A percentile compares a stretch with the other conserved stretches of the same genome.
Conservation (phyloP, 129 eudicot species). For the sunflower (Helianthus annuus) region DNA sequence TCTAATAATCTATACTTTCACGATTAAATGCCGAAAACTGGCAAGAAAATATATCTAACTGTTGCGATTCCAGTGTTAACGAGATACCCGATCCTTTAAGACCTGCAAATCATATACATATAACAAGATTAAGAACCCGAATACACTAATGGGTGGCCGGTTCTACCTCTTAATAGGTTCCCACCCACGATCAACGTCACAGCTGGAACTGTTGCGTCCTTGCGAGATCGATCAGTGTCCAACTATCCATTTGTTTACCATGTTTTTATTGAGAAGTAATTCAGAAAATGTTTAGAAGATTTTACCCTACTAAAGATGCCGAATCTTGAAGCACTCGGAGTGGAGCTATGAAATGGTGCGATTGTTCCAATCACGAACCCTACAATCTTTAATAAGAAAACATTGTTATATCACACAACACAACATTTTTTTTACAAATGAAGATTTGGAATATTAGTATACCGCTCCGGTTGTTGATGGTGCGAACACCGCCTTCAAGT, state of each 20-base stretch:
- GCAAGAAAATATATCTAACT: no score
- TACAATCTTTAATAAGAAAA: conserved; percentile 36
- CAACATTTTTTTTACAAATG: neutral
- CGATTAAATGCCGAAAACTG: no score
- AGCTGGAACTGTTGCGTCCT: conserved; percentile 77
- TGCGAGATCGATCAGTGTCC: conserved; percentile 9
- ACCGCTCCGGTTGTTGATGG: conserved; percentile 78
- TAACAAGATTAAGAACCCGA: neutral
- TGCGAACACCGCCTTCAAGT: conserved; percentile 53
- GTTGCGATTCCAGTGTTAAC: no score
- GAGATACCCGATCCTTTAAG: no score
- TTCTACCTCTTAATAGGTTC: conserved; percentile 70
- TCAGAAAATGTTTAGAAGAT: neutral
- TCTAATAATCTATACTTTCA: no score
- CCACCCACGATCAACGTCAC: conserved; percentile 82
- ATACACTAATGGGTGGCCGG: neutral
- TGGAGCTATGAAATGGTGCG: conserved; percentile 48
- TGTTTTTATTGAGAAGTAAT: neutral
- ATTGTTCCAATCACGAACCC: conserved; percentile 53
- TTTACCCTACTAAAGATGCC: conserved; percentile 50
- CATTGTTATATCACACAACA: neutral
- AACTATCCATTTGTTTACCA: neutral
- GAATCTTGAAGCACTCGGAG: conserved; percentile 48
- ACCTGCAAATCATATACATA: no score
- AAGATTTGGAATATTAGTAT: conserved; percentile 9